phyloP scores from a whole-genome alignment of 768 basidiomycete species.

The Russula vinacea region DNA sequence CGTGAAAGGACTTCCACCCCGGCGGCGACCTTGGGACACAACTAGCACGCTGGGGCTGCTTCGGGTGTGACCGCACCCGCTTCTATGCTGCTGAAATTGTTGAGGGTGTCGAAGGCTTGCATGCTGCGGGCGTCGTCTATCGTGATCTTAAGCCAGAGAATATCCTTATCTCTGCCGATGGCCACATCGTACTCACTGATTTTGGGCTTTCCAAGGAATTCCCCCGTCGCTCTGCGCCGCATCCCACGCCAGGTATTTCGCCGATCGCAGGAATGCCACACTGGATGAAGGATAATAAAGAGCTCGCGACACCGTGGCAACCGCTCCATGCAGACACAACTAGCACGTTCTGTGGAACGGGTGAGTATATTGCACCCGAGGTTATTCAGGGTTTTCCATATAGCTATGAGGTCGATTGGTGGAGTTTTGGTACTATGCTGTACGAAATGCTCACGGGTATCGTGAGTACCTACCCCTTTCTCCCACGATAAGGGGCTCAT shows the following conservation, averaged over 20 bases:
- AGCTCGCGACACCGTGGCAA: constrained; percentile 56
- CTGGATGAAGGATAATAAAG: constrained; percentile 73
- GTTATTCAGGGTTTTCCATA: constrained; percentile 90
- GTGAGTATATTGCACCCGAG: constrained; percentile 94
- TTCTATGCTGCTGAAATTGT: constrained; percentile 98
- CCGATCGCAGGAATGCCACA: constrained; percentile 54
- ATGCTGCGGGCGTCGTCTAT: constrained; percentile 93
- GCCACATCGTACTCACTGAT: constrained; percentile 96
- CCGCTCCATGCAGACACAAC: constrained; percentile 60
- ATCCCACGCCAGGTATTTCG: constrained; percentile 47
- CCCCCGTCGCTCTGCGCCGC: constrained; percentile 45
- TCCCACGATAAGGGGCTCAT: too few species aligned
- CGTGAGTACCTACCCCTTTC: constrained; percentile 48
- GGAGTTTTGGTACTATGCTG: constrained; percentile 97
- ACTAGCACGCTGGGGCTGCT: constrained; percentile 89
- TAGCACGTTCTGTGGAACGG: constrained; percentile 89
- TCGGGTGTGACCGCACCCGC: constrained; percentile 89
- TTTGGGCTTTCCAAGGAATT: constrained; percentile 95
- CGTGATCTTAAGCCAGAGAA: constrained; percentile 97
- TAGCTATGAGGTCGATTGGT: constrained; percentile 96
- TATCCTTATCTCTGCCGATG: constrained; percentile 89
- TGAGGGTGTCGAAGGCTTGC: constrained; percentile 92
- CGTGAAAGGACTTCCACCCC: constrained; percentile 79
- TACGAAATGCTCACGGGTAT: constrained; percentile 97
- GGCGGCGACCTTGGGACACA: constrained; percentile 98